phyloP scores from a whole-genome alignment of 2,329 filamentous ascomycete species.

The Fusarium sp. region DNA sequence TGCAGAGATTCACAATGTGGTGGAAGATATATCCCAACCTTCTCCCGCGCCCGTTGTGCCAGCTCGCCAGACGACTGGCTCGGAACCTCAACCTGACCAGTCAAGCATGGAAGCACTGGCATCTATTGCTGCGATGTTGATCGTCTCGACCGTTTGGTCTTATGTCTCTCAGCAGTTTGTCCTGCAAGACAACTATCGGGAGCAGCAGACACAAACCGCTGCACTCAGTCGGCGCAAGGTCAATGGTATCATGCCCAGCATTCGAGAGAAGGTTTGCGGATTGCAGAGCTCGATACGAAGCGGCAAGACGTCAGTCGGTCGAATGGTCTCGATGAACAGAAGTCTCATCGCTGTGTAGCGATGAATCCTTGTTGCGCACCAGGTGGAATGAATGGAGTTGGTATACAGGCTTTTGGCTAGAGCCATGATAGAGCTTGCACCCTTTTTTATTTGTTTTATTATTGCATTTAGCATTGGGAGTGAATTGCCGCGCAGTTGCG shows the following conservation, averaged over 20 bases:
- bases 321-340: constrained; percentile 9
- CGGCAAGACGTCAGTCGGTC: constrained; percentile 9
- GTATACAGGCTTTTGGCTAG: background rate
- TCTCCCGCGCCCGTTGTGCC: background rate
- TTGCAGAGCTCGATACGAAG: constrained; percentile 1
- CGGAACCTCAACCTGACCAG: background rate
- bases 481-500: background rate
- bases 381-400: constrained; percentile 2
- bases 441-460: constrained; percentile 14
- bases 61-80: background rate
- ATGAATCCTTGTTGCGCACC: background rate
- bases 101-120: background rate
- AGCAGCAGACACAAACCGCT: background rate
- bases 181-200: background rate
- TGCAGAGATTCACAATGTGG: constrained; percentile 24
- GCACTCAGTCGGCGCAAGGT: background rate
- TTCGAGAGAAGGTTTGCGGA: background rate
- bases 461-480: constrained; percentile 15
- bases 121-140: constrained; percentile 11
- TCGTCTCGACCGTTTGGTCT: constrained; percentile 19
- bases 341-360: constrained; percentile 32
- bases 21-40: constrained; percentile 9
- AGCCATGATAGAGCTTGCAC: background rate
- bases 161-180: background rate
- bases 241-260: background rate